Conservation (phyloP, 108 stramenopile genomes). For the Cyclotella atomus region DNA sequence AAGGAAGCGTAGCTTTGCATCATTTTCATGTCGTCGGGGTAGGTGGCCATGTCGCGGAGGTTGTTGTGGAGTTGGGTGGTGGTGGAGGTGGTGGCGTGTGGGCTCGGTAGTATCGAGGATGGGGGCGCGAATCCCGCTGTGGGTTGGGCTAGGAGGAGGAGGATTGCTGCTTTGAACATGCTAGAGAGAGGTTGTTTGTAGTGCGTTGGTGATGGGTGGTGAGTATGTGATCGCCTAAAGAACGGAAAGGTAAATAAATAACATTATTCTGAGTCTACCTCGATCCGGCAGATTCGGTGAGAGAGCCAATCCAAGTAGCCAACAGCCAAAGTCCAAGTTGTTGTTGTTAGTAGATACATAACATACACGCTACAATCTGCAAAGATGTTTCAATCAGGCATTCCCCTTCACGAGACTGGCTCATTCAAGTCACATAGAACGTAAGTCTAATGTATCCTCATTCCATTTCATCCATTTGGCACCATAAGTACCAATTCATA, state of each 20-base stretch:
- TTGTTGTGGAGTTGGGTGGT: not conserved
- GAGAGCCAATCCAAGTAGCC: too few species aligned
- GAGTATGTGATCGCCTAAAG: too few species aligned
- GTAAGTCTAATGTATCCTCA: too few species aligned
- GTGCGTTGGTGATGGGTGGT: not conserved
- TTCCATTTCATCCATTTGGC: not conserved
- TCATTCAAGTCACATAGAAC: slow-evolving; percentile 38
- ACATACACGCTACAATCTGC: too few species aligned
- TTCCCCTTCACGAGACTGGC: slow-evolving; percentile 49
- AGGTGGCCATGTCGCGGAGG: slow-evolving; percentile 23
- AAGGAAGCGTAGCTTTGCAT: slow-evolving; percentile 17
- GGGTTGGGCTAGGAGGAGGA: slow-evolving; percentile 12
- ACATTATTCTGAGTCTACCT: too few species aligned
- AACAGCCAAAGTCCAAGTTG: too few species aligned
- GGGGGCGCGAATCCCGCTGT: slow-evolving; percentile 8
- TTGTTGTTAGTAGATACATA: too few species aligned
- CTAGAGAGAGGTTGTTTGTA: not conserved
- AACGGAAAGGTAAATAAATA: too few species aligned
- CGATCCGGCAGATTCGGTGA: too few species aligned
- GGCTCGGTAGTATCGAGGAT: not conserved
- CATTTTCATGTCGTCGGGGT: slow-evolving; percentile 23
- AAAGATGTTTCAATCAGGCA: slow-evolving; percentile 48
- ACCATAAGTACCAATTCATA: not conserved
- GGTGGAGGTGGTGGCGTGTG: not conserved
- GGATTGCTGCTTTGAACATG: slow-evolving; percentile 10